Evolutionary conservation across 108 stramenopile species (phyloP), one percentile per base, ranked within the genome.

Genomic region (Cyclostephanos tholiformis): DNA sequence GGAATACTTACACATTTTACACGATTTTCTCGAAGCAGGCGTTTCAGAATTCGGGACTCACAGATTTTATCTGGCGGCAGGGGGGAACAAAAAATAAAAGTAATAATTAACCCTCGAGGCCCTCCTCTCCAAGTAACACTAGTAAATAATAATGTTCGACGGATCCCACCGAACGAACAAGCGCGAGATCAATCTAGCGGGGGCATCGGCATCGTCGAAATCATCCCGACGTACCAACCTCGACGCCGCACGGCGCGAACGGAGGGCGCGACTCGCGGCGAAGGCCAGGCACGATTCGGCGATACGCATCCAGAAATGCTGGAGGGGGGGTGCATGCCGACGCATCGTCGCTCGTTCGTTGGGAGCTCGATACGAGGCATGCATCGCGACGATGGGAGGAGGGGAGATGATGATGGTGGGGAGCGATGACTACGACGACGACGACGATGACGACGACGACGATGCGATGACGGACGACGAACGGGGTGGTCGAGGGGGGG

Each of bases 91-190:
- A 36, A 36, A 6, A 36, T 10, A 51, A 51, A 51, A 56, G 1
- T 25, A 2, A 59, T 29, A 32, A 27, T 9, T 8, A 35, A 23
- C 49, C n/a, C n/a, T n/a, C n/a, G n/a, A n/a, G n/a, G n/a, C n/a
- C n/a, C n/a, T n/a, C n/a, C n/a, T n/a, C n/a, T n/a, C n/a, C n/a
- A n/a, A n/a, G n/a, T n/a, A n/a, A 36, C 36, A 36, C 36, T 36
- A 36, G 4, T 36, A 36, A 36, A n/a, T n/a, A n/a, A n/a, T n/a
- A n/a, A n/a, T n/a, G 78, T 79, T 79, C 52, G 78, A 79, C 78
- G 78, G 78, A 39, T 71, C 70, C 39, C 56, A 64, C 51, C 71
- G 78, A 52, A 79, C 78, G 49, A 79, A 79, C 71, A 71, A 65
- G 14, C 66, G 78, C 20, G 78, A 79, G 53, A 79, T 79, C 53